phyloP scores from a whole-genome alignment of 345 rosid genomes.

The Arabidopsis arenosa region DNA sequence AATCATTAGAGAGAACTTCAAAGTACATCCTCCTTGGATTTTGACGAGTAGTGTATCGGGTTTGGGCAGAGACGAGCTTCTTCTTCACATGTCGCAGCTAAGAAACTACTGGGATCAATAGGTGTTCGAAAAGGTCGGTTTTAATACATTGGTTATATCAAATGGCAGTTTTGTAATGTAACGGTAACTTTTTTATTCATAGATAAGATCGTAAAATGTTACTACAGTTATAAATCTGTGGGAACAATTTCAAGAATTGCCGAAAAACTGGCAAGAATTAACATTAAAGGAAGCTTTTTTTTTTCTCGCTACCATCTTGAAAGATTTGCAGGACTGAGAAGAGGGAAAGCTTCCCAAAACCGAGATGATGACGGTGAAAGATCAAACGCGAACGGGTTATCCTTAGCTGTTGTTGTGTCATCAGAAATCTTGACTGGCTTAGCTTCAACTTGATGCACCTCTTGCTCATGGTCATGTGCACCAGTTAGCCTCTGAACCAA shows the following conservation, averaged over 20 bases:
- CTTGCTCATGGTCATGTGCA: conserved; percentile 40
- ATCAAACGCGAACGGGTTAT: conserved; percentile 48
- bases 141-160: conserved; percentile 5
- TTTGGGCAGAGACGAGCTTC: conserved; percentile 92
- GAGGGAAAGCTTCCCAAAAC: conserved; percentile 59
- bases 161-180: conserved; percentile 7
- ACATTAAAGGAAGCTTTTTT: conserved; percentile 1
- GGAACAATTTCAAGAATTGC: conserved; percentile 3
- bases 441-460: conserved; percentile 8
- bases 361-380: conserved; percentile 56
- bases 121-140: not conserved
- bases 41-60: conserved; percentile 90
- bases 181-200: conserved; percentile 14
- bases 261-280: not conserved
- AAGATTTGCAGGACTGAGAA: conserved; percentile 69
- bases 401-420: conserved; percentile 12
- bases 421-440: conserved; percentile 30
- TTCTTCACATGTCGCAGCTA: conserved; percentile 75
- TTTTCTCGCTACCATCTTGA: conserved; percentile 55
- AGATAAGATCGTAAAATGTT: not conserved
- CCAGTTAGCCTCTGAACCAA: conserved; percentile 89
- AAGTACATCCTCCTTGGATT: conserved; percentile 85
- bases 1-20: conserved; percentile 63
- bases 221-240: not conserved
- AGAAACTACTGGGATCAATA: conserved; percentile 58